These are phyloP conservation scores for Amylocarpus encephaloides DNA, from an alignment of 2,329 filamentous ascomycete genomes.

Conservation along the genomic window DNA sequence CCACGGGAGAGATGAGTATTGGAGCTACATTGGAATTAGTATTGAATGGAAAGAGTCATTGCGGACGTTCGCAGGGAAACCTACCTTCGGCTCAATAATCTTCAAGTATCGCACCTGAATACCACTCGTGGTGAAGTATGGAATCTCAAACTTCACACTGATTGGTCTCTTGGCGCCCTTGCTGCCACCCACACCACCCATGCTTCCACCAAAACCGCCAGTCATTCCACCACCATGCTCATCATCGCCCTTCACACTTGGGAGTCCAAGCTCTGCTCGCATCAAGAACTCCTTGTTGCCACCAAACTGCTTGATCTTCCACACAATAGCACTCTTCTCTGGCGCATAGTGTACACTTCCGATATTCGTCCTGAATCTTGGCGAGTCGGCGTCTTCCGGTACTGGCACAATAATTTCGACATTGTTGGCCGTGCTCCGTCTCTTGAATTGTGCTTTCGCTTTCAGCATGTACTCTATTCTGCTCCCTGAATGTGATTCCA, in stretches of 20 bases:
- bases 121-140: conserved; percentile 99
- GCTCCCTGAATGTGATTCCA: conserved; percentile 91
- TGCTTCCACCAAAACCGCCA: conserved; percentile 91
- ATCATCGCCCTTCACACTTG: conserved; percentile 90
- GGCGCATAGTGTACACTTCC: conserved; percentile 96
- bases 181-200: conserved; percentile 78
- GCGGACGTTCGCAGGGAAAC: conserved; percentile 25
- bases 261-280: conserved; percentile 90
- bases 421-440: conserved; percentile 94
- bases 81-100: conserved; percentile 98
- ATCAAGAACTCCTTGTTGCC: conserved; percentile 98
- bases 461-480: conserved; percentile 99
- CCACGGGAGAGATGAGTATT: conserved; percentile 98
- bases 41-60: not conserved
- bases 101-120: conserved; percentile 98
- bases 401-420: conserved; percentile 97
- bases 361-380: conserved; percentile 94
- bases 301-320: conserved; percentile 99
- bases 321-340: conserved; percentile 94
- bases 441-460: conserved; percentile 96
- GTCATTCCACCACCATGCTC: conserved; percentile 97
- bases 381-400: conserved; percentile 92
- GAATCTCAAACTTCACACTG: conserved; percentile 99
- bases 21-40: conserved; percentile 53
- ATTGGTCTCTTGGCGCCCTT: conserved; percentile 93